Conservation (phyloP, 768 basidiomycete species). For the Daedalea quercina region DNA sequence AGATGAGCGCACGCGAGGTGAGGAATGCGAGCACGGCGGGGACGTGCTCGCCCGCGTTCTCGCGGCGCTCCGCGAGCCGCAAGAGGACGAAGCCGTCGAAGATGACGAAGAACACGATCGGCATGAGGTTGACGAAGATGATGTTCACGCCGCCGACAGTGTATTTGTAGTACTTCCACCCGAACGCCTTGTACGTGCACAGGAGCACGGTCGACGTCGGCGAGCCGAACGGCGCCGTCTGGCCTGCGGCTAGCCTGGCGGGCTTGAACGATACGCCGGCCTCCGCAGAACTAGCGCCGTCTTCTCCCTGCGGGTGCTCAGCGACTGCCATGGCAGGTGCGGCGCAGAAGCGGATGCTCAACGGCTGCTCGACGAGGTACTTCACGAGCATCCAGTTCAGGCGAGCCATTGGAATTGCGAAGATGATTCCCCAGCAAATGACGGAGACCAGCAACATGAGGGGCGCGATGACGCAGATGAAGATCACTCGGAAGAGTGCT, state of each 20-base stretch:
- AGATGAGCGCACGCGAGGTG: slow-evolving; percentile 72
- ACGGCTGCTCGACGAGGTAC: slow-evolving; percentile 72
- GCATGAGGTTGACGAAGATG: slow-evolving; percentile 90
- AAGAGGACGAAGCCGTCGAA: slow-evolving; percentile 85
- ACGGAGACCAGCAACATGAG: slow-evolving; percentile 82
- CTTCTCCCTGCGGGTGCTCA: slow-evolving; percentile 8
- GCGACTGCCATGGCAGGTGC: slow-evolving; percentile 69
- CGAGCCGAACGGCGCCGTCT: slow-evolving; percentile 80
- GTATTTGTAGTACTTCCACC: slow-evolving; percentile 95
- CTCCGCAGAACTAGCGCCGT: slow-evolving; percentile 10
- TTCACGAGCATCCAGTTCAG: slow-evolving; percentile 92
- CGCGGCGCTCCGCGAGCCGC: slow-evolving; percentile 56
- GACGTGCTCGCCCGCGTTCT: slow-evolving; percentile 47
- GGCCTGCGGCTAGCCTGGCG: slow-evolving; percentile 76
- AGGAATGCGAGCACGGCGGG: slow-evolving; percentile 63
- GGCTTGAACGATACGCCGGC: slow-evolving; percentile 54
- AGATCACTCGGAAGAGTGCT: slow-evolving; percentile 74
- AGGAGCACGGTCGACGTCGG: slow-evolving; percentile 84
- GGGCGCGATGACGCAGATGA: slow-evolving; percentile 78
- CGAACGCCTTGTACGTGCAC: slow-evolving; percentile 90
- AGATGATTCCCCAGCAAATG: slow-evolving; percentile 90
- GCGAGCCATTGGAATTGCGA: slow-evolving; percentile 98
- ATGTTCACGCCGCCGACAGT: slow-evolving; percentile 99
- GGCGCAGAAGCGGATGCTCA: slow-evolving; percentile 86
- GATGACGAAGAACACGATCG: slow-evolving; percentile 93